A percentile compares a stretch with the other conserved stretches of the same genome.
Conservation (phyloP, 2,329 filamentous ascomycete species). For the Trichoderma asperellum region DNA sequence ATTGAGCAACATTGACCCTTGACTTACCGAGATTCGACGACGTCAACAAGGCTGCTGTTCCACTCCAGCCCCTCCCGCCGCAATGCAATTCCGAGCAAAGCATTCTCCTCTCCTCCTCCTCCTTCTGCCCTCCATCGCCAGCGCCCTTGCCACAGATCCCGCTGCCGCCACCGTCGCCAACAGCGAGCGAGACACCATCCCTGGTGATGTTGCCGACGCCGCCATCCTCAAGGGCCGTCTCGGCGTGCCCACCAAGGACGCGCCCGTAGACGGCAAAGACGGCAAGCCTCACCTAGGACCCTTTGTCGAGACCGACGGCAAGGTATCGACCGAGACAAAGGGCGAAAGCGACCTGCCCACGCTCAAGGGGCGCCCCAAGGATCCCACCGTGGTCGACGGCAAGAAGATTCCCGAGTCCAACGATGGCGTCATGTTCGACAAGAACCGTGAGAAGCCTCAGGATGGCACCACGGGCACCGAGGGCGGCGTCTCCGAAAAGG, state of each 20-base stretch:
- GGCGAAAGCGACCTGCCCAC: conserved; percentile 46
- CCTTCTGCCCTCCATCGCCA: conserved; percentile 60
- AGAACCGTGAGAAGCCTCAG: conserved; percentile 73
- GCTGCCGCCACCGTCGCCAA: conserved; percentile 33
- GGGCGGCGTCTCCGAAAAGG: conserved; percentile 86
- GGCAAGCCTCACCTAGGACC: conserved; percentile 92
- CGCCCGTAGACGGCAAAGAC: conserved; percentile 89
- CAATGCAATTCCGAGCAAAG: conserved; percentile 63
- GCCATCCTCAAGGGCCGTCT: conserved; percentile 42
- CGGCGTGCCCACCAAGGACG: conserved; percentile 66
- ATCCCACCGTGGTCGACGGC: conserved; percentile 60
- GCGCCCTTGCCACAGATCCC: conserved; percentile 45
- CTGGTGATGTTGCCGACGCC: conserved; percentile 35
- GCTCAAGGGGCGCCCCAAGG: conserved; percentile 55
- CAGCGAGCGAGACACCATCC: conserved; percentile 33
- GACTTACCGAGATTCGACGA: conserved; percentile 5
- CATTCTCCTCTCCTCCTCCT: conserved; percentile 63
- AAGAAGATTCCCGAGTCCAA: conserved; percentile 65
- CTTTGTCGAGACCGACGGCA: conserved; percentile 62
- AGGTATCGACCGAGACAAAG: conserved; percentile 39
- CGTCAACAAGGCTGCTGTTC: not conserved
- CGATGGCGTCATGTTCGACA: conserved; percentile 93
- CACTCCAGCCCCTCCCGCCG: conserved; percentile 34
- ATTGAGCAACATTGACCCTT: conserved; percentile 11
- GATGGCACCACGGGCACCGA: conserved; percentile 87